Base-by-base conservation (phyloP, 2,329 filamentous ascomycete species). In the Aspergillus novofumigatus region DNA sequence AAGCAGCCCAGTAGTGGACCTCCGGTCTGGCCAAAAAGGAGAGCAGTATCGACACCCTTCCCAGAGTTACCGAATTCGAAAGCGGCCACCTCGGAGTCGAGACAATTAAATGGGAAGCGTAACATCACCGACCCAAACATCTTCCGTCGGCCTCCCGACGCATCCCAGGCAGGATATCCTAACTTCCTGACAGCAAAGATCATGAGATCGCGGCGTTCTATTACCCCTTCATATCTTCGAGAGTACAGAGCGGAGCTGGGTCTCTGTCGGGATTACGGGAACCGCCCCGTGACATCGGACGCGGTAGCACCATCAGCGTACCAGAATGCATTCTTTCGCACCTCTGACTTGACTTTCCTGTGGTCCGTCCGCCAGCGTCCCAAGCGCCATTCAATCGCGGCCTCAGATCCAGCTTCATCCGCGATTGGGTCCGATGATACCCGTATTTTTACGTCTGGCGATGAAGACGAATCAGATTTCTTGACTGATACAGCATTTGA, bases 401-500 rank as follows among this genome's bases (percentile, higher is more conserved):
- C 78, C 54, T 86, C 84, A 23, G 84, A 86, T 67, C 80, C 81
- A 54, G 77, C 82, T 29, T 86, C 84, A 32, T 84, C 82, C 53
- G 75, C 83, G 45, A 77, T 84, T 53, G 84, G 82, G 20, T 87
- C 85, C 28, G 85, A 87, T 65, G 85, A 86, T 63, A 80, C 80
- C 60, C 79, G 81, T 55, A 77, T 80, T 29, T 77, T 84, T 60
- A 80, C 80, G 44, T 85, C 82, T 23, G 77, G 80, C 29, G 83
- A 86, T 59, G 84, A 86, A 62, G 83, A 86, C 63, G 85, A 85
- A 59, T 80, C 80, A 50, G 85, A 86, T 63, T 78, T 83, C 60
- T 79, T 83, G 63, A 86, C 83, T 62, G 85, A 87, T 61, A 85
- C 81, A 25, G 78, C 81, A 17, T 87, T 83, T 72, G 85, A 87